These are phyloP conservation scores for Haematococcus lacustris DNA, from an alignment of 139 green algal genomes.

Conservation along the genomic window DNA sequence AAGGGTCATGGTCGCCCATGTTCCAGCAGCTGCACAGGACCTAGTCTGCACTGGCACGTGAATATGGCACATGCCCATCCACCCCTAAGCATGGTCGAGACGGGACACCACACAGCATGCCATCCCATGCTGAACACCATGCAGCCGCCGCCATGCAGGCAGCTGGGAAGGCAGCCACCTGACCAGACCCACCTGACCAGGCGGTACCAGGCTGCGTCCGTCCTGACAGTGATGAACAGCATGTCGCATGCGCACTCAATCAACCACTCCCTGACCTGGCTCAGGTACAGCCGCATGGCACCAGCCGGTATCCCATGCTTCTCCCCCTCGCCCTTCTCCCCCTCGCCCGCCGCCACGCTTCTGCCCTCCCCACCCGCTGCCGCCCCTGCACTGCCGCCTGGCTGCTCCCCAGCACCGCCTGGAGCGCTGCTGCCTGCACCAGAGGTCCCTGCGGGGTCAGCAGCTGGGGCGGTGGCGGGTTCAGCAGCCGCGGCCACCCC, in stretches of 20 bases:
- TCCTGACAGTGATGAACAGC: conserved; percentile 87
- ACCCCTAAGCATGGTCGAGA: too few species aligned
- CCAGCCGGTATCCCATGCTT: background rate
- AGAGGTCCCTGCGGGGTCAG: background rate
- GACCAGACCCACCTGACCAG: conserved; percentile 53
- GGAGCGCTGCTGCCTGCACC: background rate
- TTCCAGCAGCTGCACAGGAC: too few species aligned
- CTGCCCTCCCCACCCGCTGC: conserved; percentile 6
- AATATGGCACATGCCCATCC: too few species aligned
- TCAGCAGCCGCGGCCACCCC: background rate
- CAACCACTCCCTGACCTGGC: conserved; percentile 68
- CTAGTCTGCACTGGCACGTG: too few species aligned
- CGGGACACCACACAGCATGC: too few species aligned
- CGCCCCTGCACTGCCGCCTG: background rate
- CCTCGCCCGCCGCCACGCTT: background rate
- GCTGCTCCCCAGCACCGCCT: conserved; percentile 2
- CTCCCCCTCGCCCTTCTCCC: conserved; percentile 4
- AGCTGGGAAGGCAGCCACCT: too few species aligned
- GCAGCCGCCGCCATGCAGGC: too few species aligned
- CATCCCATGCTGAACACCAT: too few species aligned
- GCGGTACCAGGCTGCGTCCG: conserved; percentile 85
- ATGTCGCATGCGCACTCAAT: conserved; percentile 77
- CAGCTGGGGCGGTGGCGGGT: background rate
- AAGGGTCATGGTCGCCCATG: too few species aligned
- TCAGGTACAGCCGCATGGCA: conserved; percentile 78